Evolutionary conservation across 2,329 filamentous ascomycete species (phyloP), one percentile per base, ranked within the genome.

Genomic region (Hypoxylon sp.): DNA sequence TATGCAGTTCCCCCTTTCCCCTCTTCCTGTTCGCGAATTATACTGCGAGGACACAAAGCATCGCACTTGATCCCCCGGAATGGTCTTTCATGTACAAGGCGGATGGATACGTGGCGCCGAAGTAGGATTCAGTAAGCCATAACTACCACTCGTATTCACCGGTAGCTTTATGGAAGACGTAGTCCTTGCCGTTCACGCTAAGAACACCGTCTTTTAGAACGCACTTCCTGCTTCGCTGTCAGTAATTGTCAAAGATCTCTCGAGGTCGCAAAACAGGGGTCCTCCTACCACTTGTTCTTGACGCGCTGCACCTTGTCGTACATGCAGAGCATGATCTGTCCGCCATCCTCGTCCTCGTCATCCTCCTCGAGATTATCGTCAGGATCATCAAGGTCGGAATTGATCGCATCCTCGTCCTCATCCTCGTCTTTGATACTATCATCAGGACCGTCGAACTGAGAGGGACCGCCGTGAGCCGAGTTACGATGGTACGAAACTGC

Each of bases 241-340:
- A 64, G 55, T 20, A 56, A 33, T n/a, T 47, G 23, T 24, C 18
- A 35, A 42, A n/a, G 7, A 33, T 3, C 23, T 27, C 7, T 23
- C 4, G 23, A 41, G 7, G 18, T 21, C 20, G 38, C 20, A 38
- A 48, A 41, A 20, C 4, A 20, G 2, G n/a, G n/a, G 20, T 11
- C 18, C n/a, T 77, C 82, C 48, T 74, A 88, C 91, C 91, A 95
- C 85, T 95, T 99, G 79, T 98, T 99, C 87, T 99, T 99, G 70
- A 98, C 95, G 43, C 95, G 85, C 78, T 98, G 94, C 8, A 99
- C 95, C 80, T 99, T 99, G 80, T 99, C 95, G 74, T 99, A 99
- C 73, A 96, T 97, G 80, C 95, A 99, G 35, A 99, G 87, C 91
- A 99, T 98, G 72, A 96, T 93, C 67, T 96, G 90, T 1, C 89